Conservation (phyloP, 495 filamentous ascomycete genomes). For the Aspergillus leporis region DNA sequence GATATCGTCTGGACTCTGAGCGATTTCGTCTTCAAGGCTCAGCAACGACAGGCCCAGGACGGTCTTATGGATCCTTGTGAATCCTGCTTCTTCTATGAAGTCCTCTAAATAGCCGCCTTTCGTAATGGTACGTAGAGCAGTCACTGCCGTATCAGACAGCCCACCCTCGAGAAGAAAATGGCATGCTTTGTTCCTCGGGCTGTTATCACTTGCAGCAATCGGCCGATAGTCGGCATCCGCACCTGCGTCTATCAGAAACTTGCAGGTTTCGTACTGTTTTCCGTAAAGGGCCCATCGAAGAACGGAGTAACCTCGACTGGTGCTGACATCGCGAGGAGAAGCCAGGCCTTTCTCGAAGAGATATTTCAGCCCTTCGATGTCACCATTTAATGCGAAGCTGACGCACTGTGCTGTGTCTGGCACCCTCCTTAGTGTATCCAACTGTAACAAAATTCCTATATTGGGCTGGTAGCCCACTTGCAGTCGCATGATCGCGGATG, state of each 20-base stretch:
- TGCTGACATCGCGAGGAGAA: background rate
- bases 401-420: conserved; percentile 3
- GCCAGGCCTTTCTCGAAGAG: background rate
- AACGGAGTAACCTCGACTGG: background rate
- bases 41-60: background rate
- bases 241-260: background rate
- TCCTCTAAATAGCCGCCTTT: background rate
- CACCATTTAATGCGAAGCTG: background rate
- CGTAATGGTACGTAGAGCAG: background rate
- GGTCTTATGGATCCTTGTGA: background rate
- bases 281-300: conserved; percentile 4
- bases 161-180: conserved; percentile 1
- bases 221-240: background rate
- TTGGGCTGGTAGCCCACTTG: background rate
- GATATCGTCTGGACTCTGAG: background rate
- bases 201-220: background rate
- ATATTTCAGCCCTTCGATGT: conserved; percentile 3
- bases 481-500: background rate
- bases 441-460: background rate
- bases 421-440: background rate
- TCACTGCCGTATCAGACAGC: background rate
- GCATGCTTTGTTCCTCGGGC: background rate
- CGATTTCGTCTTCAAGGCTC: background rate
- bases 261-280: background rate
- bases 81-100: background rate